Base-by-base conservation (phyloP, 768 basidiomycete genomes). In the Steccherinum ochraceum region DNA sequence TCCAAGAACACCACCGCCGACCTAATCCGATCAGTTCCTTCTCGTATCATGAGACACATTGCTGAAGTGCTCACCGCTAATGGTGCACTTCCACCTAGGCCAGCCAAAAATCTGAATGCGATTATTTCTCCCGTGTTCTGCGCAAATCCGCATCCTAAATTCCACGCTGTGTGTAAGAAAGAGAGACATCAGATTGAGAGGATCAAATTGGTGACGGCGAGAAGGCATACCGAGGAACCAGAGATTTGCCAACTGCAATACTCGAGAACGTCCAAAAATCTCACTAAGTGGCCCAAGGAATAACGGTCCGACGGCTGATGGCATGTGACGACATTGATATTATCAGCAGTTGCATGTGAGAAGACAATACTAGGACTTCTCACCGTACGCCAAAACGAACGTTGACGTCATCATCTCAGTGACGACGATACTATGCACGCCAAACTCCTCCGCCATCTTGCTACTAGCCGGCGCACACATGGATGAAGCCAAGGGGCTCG, bases 401-500 rank as follows among this genome's bases (percentile, higher is more conserved):
- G 77, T 75, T 0, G 82, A 84, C 0, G 77, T 79, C 25, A 74
- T 74, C 67, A 89, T 73, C 1, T 79, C 80, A 19, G 79, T 68
- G 7, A 80, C 51, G 0, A 69, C 73, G 2, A 49, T 54, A 58
- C 61, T 80, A 5, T 73, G 78, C 23, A 87, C 72, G 0, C 77
- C 74, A 52, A 89, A 80, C 20, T 80, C 61, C 1, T 58, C 50
- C 1, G 69, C 81, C 1, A 89, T 57, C 50, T 79, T 73, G 4
- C 54, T 53, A 1, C 72, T 69, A 0, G 85, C 86, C 0, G 86
- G 86, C 0, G 86, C 81, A 4, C 86, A 69, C 79, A 87, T 86
- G 4, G 84, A 78, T 4, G 86, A 89, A 0, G 85, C 79, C 0
- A 88, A 69, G 0, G 85, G 83, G 4, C 71, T 73, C 27, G 86